Base-by-base conservation (phyloP, 2,329 filamentous ascomycete genomes). In the Sarocladium strictum region DNA sequence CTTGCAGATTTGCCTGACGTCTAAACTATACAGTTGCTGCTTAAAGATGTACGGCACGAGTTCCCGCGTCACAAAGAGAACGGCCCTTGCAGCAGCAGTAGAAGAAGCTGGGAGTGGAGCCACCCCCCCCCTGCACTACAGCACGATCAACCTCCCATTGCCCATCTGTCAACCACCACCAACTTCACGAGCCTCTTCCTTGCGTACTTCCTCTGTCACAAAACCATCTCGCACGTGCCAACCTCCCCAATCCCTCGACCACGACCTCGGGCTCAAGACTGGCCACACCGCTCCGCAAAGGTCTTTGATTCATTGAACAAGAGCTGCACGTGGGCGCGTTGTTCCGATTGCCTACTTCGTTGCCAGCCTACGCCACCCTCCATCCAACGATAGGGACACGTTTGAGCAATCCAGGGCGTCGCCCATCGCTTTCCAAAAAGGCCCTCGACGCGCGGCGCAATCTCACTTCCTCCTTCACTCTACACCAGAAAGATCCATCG, bases 381-480 rank as follows among this genome's bases (percentile, higher is more conserved):
- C 40, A 33, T 35, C 26, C 29, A 12, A 4, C 19, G 47, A 51
- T 51, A 53, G 50, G 57, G 61, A 61, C 61, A 62, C 61, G 61
- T 63, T n/a, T 58, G 58, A 57, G 58, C 54, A 54, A 51, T 60
- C 45, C 10, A 45, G 14, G 26, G 3, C 27, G 23, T 49, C 43
- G 43, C 43, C 19, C 14, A 21, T 17, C 26, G 7, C 26, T 12
- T 15, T 35, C 27, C 5, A 27, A 24, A 47, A 29, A 23, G n/a
- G 43, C 27, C 27, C 26, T 21, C 58, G 58, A 57, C 53, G 56
- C 45, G 23, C 23, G 23, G 21, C 14, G 35, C 53, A 9, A 26
- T 50, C 26, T 15, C 29, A 27, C 21, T 40, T 19, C 32, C 32
- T 55, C 24, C 14, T 53, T 55, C 54, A 21, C 14, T 54, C 55